A percentile compares a stretch with the other conserved stretches of the same genome.
phyloP scores from a whole-genome alignment of 169 alveolate genomes.

The Sarcocystis neurona region DNA sequence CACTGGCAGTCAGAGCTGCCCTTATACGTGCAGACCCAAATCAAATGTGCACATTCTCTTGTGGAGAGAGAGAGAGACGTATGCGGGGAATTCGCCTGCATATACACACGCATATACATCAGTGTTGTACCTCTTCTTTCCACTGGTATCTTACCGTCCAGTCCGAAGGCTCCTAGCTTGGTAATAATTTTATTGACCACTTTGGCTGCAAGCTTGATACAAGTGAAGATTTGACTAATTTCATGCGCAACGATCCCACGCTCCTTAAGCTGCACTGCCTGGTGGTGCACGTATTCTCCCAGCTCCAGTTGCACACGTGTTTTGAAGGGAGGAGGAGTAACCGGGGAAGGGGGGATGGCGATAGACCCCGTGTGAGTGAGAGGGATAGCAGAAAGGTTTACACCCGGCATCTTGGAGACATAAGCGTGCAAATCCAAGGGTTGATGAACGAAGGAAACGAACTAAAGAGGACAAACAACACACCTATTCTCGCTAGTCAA shows the following conservation, averaged over 20 bases:
- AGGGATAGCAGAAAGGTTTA: too few species aligned
- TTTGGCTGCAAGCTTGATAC: conserved; percentile 44
- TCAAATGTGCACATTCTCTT: too few species aligned
- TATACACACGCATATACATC: background rate
- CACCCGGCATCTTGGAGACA: too few species aligned
- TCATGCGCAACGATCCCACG: conserved; percentile 19
- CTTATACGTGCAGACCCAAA: too few species aligned
- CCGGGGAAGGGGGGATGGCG: conserved; percentile 11
- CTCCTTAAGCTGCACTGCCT: background rate
- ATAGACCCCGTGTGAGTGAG: conserved; percentile 5
- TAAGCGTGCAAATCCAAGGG: too few species aligned
- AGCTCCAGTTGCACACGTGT: conserved; percentile 25
- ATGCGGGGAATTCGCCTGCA: background rate
- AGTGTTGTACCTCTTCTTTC: background rate
- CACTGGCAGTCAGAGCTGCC: too few species aligned
- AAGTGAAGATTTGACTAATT: conserved; percentile 29
- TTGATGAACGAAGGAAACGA: too few species aligned
- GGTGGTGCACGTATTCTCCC: conserved; percentile 42
- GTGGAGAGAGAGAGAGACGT: too few species aligned
- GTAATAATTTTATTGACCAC: conserved; percentile 36
- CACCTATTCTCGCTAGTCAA: too few species aligned
- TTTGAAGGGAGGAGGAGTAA: conserved; percentile 6
- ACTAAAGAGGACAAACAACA: too few species aligned
- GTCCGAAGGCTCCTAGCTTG: conserved; percentile 30
- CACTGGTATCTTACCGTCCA: background rate